Evolutionary conservation across 306 rosid genomes (phyloP).

Genomic region (Gastrolobium villosum): DNA sequence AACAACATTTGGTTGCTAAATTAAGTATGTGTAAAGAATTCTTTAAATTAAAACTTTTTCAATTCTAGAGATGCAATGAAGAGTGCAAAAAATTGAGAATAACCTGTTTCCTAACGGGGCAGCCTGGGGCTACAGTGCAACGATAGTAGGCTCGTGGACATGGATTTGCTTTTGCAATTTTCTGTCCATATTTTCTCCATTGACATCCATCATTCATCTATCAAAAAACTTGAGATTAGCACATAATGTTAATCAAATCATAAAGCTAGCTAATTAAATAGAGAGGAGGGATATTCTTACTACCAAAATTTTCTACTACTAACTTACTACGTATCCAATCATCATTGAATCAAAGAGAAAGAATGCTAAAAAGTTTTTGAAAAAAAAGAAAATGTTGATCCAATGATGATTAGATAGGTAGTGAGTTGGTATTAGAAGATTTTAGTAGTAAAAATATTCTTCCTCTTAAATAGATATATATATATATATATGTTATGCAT

Average conservation of each 20-base stretch:
- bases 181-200: slow-evolving; percentile 99
- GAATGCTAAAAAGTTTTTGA: too few relatives aligned
- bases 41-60: neutral
- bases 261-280: neutral
- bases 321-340: too few relatives aligned
- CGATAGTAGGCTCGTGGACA: slow-evolving; percentile 98
- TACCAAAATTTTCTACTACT: too few relatives aligned
- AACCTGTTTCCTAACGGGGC: slow-evolving; percentile 96
- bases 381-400: too few relatives aligned
- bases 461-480: too few relatives aligned
- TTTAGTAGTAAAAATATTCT: too few relatives aligned
- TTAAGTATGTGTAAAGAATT: neutral
- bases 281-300: too few relatives aligned
- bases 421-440: too few relatives aligned
- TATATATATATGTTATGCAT: neutral
- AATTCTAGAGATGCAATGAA: neutral
- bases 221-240: neutral
- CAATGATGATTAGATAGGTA: too few relatives aligned
- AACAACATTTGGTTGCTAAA: neutral
- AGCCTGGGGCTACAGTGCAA: slow-evolving; percentile 87
- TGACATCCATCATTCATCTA: slow-evolving; percentile 98
- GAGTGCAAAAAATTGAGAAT: neutral
- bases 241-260: neutral
- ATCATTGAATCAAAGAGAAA: too few relatives aligned
- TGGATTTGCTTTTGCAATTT: slow-evolving; percentile 93